phyloP scores from a whole-genome alignment of 345 rosid genomes.

The Salix exigua region DNA sequence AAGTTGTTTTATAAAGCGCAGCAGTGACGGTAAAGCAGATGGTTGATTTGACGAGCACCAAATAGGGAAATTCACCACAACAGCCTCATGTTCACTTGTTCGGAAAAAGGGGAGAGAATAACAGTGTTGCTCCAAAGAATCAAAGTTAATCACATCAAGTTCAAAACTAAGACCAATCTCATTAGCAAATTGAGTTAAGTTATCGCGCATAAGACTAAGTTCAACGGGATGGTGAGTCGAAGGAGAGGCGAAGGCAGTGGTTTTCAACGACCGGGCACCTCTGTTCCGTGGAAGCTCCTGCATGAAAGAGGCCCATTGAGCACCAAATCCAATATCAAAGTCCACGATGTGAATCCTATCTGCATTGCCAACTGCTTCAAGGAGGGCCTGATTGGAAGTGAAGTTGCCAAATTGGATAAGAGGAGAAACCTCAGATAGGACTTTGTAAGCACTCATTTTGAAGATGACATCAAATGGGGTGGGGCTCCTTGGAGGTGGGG shows the following conservation, averaged over 20 bases:
- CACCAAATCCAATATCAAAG: slow-evolving; percentile 58
- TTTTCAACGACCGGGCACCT: slow-evolving; percentile 42
- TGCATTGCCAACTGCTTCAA: slow-evolving; percentile 42
- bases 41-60: slow-evolving; percentile 42
- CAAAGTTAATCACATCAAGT: slow-evolving; percentile 46
- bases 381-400: slow-evolving; percentile 53
- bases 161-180: slow-evolving; percentile 48
- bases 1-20: slow-evolving; percentile 69
- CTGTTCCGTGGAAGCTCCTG: slow-evolving; percentile 51
- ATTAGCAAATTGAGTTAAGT: slow-evolving; percentile 43
- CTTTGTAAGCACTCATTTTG: slow-evolving; percentile 53
- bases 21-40: slow-evolving; percentile 42
- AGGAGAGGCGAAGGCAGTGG: slow-evolving; percentile 53
- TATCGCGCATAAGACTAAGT: slow-evolving; percentile 47
- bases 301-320: slow-evolving; percentile 65
- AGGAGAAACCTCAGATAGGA: slow-evolving; percentile 52
- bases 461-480: slow-evolving; percentile 43
- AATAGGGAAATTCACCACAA: slow-evolving; percentile 50
- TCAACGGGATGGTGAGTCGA: slow-evolving; percentile 44
- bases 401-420: slow-evolving; percentile 49
- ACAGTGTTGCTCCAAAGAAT: slow-evolving; percentile 39
- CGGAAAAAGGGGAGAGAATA: slow-evolving; percentile 32
- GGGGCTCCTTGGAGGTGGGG: slow-evolving; percentile 28
- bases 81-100: slow-evolving; percentile 39
- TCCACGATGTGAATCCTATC: slow-evolving; percentile 50